Evolutionary conservation across 495 filamentous ascomycete species (phyloP), one percentile per base, ranked within the genome.

Genomic region (Tuber indicum): DNA sequence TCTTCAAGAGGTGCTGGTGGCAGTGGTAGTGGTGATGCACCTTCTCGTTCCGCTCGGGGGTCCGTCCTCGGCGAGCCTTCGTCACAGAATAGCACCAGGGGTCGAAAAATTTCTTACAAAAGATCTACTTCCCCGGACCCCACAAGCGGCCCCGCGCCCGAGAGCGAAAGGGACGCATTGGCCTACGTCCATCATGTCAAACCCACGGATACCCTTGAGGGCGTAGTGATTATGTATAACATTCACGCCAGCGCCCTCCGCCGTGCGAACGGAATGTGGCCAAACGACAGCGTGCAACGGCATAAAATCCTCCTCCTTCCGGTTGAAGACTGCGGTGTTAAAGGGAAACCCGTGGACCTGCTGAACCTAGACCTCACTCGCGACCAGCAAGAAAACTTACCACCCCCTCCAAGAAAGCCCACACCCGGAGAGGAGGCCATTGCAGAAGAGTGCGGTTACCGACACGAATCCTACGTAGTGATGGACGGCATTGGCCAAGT

Each of bases 251-350:
- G 92, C 43, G 87, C 92, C 0, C 92, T 99, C 75, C 86, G 92
- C 41, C 94, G 93, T 83, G 92, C 93, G 42, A 99, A 99, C 82
- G 90, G 95, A 26, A 89, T 99, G 79, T 98, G 96, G 96, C 92
- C 93, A 12, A 93, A 93, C 76, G 96, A 98, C 83, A 91, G 89
- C 75, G 91, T 97, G 49, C 94, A 97, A 83, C 88, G 89, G 73
- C 90, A 94, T 62, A 93, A 93, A 79, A 90, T 88, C 32, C 87
- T 99, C 23, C 86, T 97, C 14, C 84, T 99, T 43, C 96, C 96
- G 4, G 94, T 98, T 19, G 96, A 97, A 82, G 92, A 92, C 16
- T 98, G 96, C 84, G 90, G 90, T 39, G 88, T 94, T 49, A 94
- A 94, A 81, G 96, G 96, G 17, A 88, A 90, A 32, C 87, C 87